Conservation (phyloP, 129 eudicot species). For the Erigeron canadensis region DNA sequence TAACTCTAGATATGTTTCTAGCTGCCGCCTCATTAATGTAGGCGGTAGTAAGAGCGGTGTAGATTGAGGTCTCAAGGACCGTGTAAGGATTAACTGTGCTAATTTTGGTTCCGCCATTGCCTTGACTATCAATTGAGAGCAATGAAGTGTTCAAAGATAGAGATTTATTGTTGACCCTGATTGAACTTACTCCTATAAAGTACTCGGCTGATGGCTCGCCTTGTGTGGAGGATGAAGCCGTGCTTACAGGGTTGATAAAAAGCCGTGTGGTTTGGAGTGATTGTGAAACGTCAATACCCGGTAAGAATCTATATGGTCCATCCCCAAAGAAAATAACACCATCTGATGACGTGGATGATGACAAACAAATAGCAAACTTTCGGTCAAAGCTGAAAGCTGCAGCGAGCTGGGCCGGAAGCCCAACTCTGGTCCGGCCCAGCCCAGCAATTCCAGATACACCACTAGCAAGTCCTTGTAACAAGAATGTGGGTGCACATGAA, state of each 20-base stretch:
- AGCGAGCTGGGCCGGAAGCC: conserved; percentile 48
- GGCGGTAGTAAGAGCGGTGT: conserved; percentile 35
- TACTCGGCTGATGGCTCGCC: conserved; percentile 57
- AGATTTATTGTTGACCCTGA: conserved; percentile 38
- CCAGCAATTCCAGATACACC: conserved; percentile 54
- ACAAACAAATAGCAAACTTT: conserved; percentile 57
- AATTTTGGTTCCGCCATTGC: conserved; percentile 69
- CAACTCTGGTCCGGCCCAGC: conserved; percentile 45
- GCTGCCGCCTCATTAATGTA: conserved; percentile 33
- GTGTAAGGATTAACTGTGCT: conserved; percentile 68
- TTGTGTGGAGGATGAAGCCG: conserved; percentile 21
- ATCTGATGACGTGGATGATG: conserved; percentile 30
- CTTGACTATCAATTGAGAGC: conserved; percentile 41
- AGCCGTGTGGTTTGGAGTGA: conserved; percentile 38
- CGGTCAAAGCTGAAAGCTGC: conserved; percentile 48
- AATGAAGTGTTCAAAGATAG: conserved; percentile 46
- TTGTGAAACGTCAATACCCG: conserved; percentile 32
- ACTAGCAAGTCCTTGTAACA: conserved; percentile 44
- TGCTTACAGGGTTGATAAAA: conserved; percentile 46
- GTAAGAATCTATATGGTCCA: conserved; percentile 51
- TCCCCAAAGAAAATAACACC: conserved; percentile 61
- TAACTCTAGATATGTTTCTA: conserved; percentile 38
- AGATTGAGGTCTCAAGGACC: conserved; percentile 46
- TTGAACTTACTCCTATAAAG: conserved; percentile 53
- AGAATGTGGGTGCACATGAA: conserved; percentile 39